Evolutionary conservation across 768 basidiomycete species (phyloP).

Genomic region (Leccinellum albellum): DNA sequence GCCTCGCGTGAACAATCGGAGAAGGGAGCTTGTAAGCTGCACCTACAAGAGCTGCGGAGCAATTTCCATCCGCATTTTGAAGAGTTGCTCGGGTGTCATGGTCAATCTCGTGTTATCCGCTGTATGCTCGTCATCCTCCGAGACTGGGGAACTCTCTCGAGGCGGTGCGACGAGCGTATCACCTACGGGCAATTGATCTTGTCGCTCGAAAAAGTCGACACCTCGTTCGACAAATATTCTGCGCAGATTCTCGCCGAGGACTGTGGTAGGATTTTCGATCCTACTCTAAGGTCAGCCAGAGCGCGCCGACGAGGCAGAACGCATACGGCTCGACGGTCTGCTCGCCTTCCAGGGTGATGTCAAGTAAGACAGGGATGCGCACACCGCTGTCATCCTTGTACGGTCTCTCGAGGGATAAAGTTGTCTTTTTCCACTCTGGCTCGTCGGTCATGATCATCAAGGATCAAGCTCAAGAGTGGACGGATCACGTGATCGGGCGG

Average conservation of each 20-base stretch:
- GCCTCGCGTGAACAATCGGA: slow-evolving; percentile 14
- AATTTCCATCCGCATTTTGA: slow-evolving; percentile 70
- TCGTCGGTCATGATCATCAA: slow-evolving; percentile 24
- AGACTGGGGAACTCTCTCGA: slow-evolving; percentile 23
- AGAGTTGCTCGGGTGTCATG: slow-evolving; percentile 73
- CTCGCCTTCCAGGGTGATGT: slow-evolving; percentile 68
- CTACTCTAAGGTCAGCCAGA: slow-evolving; percentile 33
- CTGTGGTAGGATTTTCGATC: slow-evolving; percentile 52
- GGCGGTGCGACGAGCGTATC: slow-evolving; percentile 23
- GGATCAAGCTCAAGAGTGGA: no score
- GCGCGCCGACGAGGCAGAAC: slow-evolving; percentile 4
- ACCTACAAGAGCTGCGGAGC: slow-evolving; percentile 71
- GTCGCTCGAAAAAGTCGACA: slow-evolving; percentile 65
- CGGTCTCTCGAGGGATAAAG: slow-evolving; percentile 69
- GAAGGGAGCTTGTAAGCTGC: neutral
- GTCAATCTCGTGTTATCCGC: slow-evolving; percentile 32
- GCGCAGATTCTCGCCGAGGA: slow-evolving; percentile 61
- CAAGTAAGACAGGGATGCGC: slow-evolving; percentile 56
- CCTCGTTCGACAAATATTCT: slow-evolving; percentile 76
- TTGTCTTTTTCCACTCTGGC: slow-evolving; percentile 56
- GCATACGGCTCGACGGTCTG: slow-evolving; percentile 70
- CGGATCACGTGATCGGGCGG: slow-evolving; percentile 25
- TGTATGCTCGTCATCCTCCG: slow-evolving; percentile 29
- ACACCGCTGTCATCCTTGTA: slow-evolving; percentile 77
- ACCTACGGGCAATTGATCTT: slow-evolving; percentile 26